Percentiles rank a stretch among this genome's conserved stretches.
Evolutionary conservation across 768 basidiomycete species (phyloP).

Genomic region (Coprinopsis sp.): DNA sequence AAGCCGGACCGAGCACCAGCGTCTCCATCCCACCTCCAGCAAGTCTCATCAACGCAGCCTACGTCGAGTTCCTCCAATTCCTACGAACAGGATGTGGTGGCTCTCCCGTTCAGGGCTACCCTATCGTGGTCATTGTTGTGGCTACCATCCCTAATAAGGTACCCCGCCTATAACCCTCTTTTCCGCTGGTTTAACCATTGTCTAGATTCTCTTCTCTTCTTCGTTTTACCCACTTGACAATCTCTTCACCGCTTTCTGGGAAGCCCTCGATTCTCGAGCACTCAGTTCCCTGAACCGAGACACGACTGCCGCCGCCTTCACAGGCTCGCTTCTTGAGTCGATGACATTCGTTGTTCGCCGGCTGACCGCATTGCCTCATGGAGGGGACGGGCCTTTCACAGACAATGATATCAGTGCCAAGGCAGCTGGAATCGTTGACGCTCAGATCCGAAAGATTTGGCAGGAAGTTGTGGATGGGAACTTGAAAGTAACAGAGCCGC

Average conservation of each 20-base stretch:
- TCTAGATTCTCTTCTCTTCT: slow-evolving; percentile 27
- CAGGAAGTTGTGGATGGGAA: slow-evolving; percentile 37
- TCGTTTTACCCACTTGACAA: slow-evolving; percentile 32
- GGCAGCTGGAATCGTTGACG: slow-evolving; percentile 31
- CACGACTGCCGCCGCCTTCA: slow-evolving; percentile 57
- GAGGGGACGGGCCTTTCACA: background rate
- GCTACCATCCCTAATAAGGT: slow-evolving; percentile 75
- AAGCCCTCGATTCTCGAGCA: slow-evolving; percentile 66
- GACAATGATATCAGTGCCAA: background rate
- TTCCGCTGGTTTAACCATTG: background rate
- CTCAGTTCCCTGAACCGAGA: slow-evolving; percentile 53
- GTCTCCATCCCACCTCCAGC: background rate
- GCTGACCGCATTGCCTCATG: slow-evolving; percentile 3
- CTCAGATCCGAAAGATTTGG: slow-evolving; percentile 47
- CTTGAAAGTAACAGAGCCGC: slow-evolving; percentile 43
- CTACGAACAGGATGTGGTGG: slow-evolving; percentile 77
- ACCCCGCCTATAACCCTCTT: slow-evolving; percentile 19
- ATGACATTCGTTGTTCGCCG: slow-evolving; percentile 37
- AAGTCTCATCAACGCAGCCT: slow-evolving; percentile 39
- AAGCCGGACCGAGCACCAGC: slow-evolving; percentile 16
- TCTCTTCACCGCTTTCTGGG: slow-evolving; percentile 79
- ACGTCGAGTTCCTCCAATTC: slow-evolving; percentile 73
- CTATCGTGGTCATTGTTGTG: slow-evolving; percentile 71
- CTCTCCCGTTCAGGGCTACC: slow-evolving; percentile 75
- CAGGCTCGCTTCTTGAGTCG: slow-evolving; percentile 68